phyloP scores from a whole-genome alignment of 768 basidiomycete species.

The Scleroderma bovista region DNA sequence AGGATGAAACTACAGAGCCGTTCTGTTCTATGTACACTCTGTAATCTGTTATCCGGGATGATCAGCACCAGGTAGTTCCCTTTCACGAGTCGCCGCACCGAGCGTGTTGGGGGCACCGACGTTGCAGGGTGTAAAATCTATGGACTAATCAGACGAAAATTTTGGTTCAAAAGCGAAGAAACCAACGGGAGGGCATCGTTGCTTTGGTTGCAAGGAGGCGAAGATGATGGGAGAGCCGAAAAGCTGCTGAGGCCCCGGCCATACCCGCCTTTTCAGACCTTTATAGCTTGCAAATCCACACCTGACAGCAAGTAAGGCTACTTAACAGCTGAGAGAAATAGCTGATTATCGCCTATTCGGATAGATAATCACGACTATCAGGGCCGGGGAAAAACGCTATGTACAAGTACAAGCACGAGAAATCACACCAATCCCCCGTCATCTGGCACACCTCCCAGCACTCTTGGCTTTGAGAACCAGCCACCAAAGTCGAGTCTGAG shows the following conservation, averaged over 20 bases:
- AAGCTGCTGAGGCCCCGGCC: constrained; percentile 17
- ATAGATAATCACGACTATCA: background rate
- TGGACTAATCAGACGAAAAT: constrained; percentile 6
- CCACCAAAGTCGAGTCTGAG: constrained; percentile 85
- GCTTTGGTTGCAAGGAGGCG: constrained; percentile 47
- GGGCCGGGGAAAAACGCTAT: background rate
- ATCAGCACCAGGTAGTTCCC: constrained; percentile 13
- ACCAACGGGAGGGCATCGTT: constrained; percentile 37
- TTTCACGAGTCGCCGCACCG: constrained; percentile 45
- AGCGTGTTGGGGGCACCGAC: constrained; percentile 91
- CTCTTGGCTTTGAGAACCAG: constrained; percentile 50
- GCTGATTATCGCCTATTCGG: constrained; percentile 3
- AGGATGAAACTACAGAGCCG: constrained; percentile 75
- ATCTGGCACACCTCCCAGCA: constrained; percentile 6
- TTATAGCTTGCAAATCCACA: background rate
- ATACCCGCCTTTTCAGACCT: constrained; percentile 16
- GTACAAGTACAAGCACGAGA: background rate
- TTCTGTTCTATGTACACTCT: constrained; percentile 92
- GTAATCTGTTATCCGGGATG: constrained; percentile 61
- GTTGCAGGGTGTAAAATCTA: constrained; percentile 71
- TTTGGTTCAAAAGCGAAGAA: constrained; percentile 4
- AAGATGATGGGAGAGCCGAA: constrained; percentile 60
- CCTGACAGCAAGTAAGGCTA: too few species aligned
- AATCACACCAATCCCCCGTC: constrained; percentile 28
- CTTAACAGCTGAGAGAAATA: background rate